Base-by-base conservation (phyloP, 23 red algal species). In the Porphyridium purpureum region DNA sequence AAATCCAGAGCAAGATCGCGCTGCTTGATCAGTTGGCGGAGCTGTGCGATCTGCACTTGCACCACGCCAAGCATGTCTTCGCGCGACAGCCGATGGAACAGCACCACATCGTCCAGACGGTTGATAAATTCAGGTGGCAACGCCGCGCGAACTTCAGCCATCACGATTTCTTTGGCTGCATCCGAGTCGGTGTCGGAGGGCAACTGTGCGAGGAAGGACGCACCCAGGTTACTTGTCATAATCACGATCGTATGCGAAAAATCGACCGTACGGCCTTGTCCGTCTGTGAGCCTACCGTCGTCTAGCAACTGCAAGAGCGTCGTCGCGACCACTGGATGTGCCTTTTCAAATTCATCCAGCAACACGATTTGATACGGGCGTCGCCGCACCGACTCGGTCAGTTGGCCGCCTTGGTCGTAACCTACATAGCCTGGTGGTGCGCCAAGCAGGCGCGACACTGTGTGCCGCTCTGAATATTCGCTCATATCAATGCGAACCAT, bases 271-370 rank as follows among this genome's bases (percentile, higher is more conserved):
- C 75, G 52, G 4, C 75, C 75, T 5, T 64, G 67, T 15, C 75
- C 66, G 50, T 82, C 75, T 1, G 64, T 82, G 4, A 82, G 51
- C 27, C 56, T 41, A 4, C 75, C 75, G 29, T 82, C 75, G 25
- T 82, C 75, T 21, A 82, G 48, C 17, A 82, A 26, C 38, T 82
- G 75, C 2, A 82, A 17, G 1, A 82, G 50, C 33, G 72, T 51
- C 2, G 55, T 64, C 3, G 35, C 27, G 5, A 82, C 63, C 1
- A 44, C 52, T 8, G 47, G 64, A 0, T 75, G 67, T 5, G 75
- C 75, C 62, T 82, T 82, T 55, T 82, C 75, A 27, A 74, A 63
- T n/a, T 82, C 75, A 47, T 82, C 75, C 9, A 82, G 56, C 29
- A 82, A 38, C 15, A 82, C 51, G 0, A 82, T 11, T 20, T 75